Base-by-base conservation (phyloP, 1,139 yeast species). In the Debaryomyces subglobosus region DNA sequence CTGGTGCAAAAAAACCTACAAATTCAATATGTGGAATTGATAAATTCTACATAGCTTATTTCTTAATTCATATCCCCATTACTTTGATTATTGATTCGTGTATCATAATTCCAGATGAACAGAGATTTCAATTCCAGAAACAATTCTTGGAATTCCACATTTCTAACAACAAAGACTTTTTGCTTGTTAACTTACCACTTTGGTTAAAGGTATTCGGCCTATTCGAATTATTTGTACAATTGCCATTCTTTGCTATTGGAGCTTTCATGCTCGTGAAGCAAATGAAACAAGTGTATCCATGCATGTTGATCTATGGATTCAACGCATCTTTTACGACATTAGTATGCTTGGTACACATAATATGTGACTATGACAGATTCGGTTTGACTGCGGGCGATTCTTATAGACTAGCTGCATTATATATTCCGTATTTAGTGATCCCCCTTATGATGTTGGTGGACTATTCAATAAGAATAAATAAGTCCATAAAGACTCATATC, bases 141-240 rank as follows among this genome's bases (percentile, higher is more conserved):
- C 39, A 43, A 2, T 59, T 89, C 13, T 69, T 84, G 13, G 68
- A 72, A 2, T 82, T 81, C 67, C 97, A 92, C 60, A 68, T 87
- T 34, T 46, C 64, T 3, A 57, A 68, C 33, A 89, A 91, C 68
- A 79, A 85, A 49, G 98, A 92, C 65, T 82, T 88, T 53, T 70
- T 92, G 30, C 73, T 89, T 12, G 62, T 66, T 3, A 65, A 76
- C 12, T 60, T 67, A 9, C 82, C 88, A 5, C 84, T 67, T 5
- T 91, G 97, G 97, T 76, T 92, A 49, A 70, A 77, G 53, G 68
- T 79, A 34, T 90, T 86, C 65, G 95, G 91, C 1, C 67, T 78
- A 58, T 63, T 89, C 44, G 98, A 92, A 64, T 56, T 91, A 45
- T 48, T 83, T 3, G 78, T 87, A 59, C 98, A 92, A 67, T 66